Evolutionary conservation across 306 rosid species (phyloP).

Genomic region (Benincasa hispida): DNA sequence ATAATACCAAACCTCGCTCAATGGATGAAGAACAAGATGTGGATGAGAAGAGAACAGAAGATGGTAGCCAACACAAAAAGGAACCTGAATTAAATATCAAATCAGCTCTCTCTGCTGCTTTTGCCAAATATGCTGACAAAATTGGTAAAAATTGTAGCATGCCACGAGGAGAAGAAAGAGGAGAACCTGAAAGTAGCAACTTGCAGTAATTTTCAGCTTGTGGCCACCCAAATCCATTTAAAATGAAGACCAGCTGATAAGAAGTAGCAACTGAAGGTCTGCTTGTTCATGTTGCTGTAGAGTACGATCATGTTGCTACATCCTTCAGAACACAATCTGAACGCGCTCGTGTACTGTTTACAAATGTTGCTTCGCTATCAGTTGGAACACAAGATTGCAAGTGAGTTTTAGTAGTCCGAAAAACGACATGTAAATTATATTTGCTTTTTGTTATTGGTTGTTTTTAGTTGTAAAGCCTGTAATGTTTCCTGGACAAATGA

Average conservation of each 20-base stretch:
- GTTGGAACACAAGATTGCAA: background rate
- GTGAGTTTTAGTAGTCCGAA: background rate
- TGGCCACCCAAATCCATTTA: background rate
- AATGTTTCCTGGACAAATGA: background rate
- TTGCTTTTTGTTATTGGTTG: background rate
- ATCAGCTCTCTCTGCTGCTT: conserved; percentile 79
- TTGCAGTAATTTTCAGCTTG: background rate
- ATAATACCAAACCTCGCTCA: conserved; percentile 32
- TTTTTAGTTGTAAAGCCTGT: background rate
- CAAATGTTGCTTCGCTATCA: background rate
- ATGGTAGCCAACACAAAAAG: conserved; percentile 32
- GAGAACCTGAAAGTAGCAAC: conserved; percentile 14
- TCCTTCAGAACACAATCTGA: background rate
- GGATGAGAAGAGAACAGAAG: conserved; percentile 23
- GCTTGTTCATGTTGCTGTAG: background rate
- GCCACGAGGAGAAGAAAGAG: conserved; percentile 28
- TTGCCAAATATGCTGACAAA: conserved; percentile 55
- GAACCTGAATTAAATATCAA: conserved; percentile 52
- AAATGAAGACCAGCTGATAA: background rate
- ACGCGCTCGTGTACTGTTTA: background rate
- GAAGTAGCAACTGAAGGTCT: background rate
- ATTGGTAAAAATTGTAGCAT: conserved; percentile 28
- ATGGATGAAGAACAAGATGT: conserved; percentile 19
- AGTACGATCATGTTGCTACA: background rate
- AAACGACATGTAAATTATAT: background rate